Percentiles rank a stretch among this genome's conserved stretches.
Conservation (phyloP, 768 basidiomycete species). For the Chalciporus chontae region DNA sequence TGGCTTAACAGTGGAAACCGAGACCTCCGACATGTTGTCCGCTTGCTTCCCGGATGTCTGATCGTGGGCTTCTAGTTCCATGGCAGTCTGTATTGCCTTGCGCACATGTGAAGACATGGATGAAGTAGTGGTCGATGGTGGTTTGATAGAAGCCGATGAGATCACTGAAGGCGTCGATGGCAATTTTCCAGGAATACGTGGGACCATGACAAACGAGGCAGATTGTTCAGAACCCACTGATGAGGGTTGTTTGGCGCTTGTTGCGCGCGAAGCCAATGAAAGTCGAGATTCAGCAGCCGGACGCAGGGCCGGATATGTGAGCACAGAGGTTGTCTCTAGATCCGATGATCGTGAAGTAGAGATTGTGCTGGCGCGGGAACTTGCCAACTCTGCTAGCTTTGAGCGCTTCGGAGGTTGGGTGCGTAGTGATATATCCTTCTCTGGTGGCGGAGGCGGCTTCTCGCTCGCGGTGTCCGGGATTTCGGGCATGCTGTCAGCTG, state of each 20-base stretch:
- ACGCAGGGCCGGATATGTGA: constrained; percentile 68
- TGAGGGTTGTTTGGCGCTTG: constrained; percentile 10
- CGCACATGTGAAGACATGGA: constrained; percentile 60
- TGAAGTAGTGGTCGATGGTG: constrained; percentile 35
- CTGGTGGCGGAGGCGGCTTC: constrained; percentile 24
- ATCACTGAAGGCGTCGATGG: constrained; percentile 18
- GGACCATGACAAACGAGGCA: constrained; percentile 15
- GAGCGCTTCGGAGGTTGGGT: constrained; percentile 44
- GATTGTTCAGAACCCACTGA: constrained; percentile 22
- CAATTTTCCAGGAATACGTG: constrained; percentile 21
- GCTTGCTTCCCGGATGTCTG: constrained; percentile 9
- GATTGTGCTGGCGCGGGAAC: constrained; percentile 53
- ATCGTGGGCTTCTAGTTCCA: constrained; percentile 59
- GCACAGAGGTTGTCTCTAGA: constrained; percentile 55
- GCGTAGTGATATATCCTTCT: constrained; percentile 21
- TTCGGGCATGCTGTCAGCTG: constrained; percentile 49
- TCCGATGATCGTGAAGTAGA: constrained; percentile 54
- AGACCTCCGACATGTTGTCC: constrained; percentile 16
- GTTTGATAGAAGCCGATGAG: constrained; percentile 23
- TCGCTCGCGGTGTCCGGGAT: constrained; percentile 46
- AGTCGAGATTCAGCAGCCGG: constrained; percentile 58
- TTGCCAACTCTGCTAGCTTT: constrained; percentile 67
- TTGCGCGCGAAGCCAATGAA: constrained; percentile 27
- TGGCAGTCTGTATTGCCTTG: constrained; percentile 64
- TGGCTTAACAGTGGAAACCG: constrained; percentile 22